These are phyloP conservation scores for Globisporangium spinosum DNA, from an alignment of 352 stramenopile species.

Conservation along the genomic window DNA sequence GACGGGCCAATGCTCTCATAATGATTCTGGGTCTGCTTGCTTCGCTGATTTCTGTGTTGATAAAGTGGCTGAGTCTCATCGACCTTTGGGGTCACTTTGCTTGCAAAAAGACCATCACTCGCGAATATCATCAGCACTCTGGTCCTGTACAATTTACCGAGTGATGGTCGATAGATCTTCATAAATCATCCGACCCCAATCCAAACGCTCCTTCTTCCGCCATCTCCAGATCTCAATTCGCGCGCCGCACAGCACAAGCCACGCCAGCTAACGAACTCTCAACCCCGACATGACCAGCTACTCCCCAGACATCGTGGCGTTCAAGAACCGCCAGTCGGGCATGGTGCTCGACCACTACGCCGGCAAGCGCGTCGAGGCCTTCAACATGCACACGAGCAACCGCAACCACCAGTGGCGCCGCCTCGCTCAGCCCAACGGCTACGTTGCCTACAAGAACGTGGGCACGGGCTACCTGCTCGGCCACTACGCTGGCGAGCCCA, in stretches of 20 bases:
- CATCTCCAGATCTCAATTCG: background rate
- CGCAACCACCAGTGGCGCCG: slow-evolving; percentile 14
- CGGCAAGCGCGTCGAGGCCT: slow-evolving; percentile 14
- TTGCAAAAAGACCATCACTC: no score
- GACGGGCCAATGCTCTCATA: no score
- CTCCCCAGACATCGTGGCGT: slow-evolving; percentile 6
- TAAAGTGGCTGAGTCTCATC: no score
- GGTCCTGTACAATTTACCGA: no score
- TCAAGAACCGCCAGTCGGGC: slow-evolving; percentile 19
- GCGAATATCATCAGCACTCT: no score
- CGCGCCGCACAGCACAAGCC: no score
- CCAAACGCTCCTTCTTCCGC: background rate
- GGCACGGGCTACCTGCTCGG: slow-evolving; percentile 10
- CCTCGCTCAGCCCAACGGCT: background rate
- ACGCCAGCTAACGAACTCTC: background rate
- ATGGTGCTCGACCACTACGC: slow-evolving; percentile 19
- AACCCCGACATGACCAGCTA: background rate
- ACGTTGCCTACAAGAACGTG: slow-evolving; percentile 13
- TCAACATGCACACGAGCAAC: slow-evolving; percentile 6
- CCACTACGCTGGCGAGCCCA: slow-evolving; percentile 9
- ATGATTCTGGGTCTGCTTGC: no score
- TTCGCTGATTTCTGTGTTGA: no score
- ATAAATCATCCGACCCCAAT: no score
- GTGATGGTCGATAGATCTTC: no score
- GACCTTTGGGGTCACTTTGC: no score